These are phyloP conservation scores for Chamaecrista fasciculata DNA, from an alignment of 306 rosid species.

Conservation along the genomic window DNA sequence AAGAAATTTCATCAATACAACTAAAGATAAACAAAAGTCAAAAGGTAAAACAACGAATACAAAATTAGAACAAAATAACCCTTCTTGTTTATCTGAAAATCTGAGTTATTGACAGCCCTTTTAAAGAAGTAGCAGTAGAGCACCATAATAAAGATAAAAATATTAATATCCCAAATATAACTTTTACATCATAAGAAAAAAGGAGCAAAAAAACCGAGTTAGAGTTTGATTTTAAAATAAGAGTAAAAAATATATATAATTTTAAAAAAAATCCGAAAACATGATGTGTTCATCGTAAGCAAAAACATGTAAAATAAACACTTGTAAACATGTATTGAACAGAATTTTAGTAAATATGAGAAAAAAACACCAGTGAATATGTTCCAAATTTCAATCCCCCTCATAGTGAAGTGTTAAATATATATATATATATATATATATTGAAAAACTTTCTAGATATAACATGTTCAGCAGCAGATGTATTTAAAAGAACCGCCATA, in stretches of 20 bases:
- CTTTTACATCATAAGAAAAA: too few species aligned
- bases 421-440: too few species aligned
- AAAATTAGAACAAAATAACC: background rate
- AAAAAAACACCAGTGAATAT: conserved; percentile 13
- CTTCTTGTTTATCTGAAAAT: background rate
- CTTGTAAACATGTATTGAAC: background rate
- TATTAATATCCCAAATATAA: conserved; percentile 21
- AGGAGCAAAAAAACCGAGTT: background rate
- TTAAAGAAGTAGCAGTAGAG: conserved; percentile 13
- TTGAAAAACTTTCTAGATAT: conserved; percentile 10
- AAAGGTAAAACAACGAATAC: background rate
- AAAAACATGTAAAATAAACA: conserved; percentile 19
- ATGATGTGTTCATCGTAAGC: background rate
- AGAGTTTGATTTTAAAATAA: background rate
- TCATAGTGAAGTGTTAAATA: background rate
- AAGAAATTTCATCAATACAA: background rate
- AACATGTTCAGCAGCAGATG: conserved; percentile 7
- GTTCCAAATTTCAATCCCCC: conserved; percentile 4
- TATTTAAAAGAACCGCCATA: conserved; percentile 23
- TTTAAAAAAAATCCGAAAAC: conserved; percentile 3
- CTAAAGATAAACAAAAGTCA: background rate
- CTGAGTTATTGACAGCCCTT: conserved; percentile 1
- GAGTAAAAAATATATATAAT: background rate
- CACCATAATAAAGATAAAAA: conserved; percentile 13
- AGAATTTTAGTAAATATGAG: background rate